Conservation (phyloP, 805 yeast genomes). For the Wickerhamomyces mucosus region DNA sequence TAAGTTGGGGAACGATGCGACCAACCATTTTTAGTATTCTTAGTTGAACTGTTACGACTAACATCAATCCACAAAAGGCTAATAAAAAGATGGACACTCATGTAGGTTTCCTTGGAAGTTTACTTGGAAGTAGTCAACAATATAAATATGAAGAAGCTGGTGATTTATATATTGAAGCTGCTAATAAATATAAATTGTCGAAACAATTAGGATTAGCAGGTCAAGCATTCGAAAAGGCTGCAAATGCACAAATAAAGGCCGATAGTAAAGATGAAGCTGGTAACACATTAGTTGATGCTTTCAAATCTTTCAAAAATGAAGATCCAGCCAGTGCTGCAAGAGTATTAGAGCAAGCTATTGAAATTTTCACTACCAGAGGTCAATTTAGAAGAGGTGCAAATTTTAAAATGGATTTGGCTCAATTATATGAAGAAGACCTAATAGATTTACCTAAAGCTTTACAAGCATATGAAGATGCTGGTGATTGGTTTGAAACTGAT, state of each 20-base stretch:
- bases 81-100: constrained; percentile 61
- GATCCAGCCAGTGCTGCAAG: constrained; percentile 72
- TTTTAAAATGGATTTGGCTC: constrained; percentile 85
- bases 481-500: constrained; percentile 92
- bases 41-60: neutral
- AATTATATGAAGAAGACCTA: constrained; percentile 68
- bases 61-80: constrained; percentile 32
- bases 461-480: constrained; percentile 80
- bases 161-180: constrained; percentile 86
- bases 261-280: constrained; percentile 87
- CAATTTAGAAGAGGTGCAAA: constrained; percentile 96
- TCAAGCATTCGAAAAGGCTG: constrained; percentile 75
- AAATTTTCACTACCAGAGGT: constrained; percentile 79
- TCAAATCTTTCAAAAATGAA: constrained; percentile 69
- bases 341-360: constrained; percentile 67
- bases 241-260: constrained; percentile 65
- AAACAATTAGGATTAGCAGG: constrained; percentile 75
- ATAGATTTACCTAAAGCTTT: constrained; percentile 62
- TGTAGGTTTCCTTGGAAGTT: constrained; percentile 53
- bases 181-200: constrained; percentile 73
- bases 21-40: neutral
- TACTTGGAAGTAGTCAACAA: constrained; percentile 55
- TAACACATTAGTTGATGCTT: constrained; percentile 81
- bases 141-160: constrained; percentile 83
- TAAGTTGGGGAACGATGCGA: neutral